Conservation (phyloP, 2,329 filamentous ascomycete genomes). For the Penicillium sp. region DNA sequence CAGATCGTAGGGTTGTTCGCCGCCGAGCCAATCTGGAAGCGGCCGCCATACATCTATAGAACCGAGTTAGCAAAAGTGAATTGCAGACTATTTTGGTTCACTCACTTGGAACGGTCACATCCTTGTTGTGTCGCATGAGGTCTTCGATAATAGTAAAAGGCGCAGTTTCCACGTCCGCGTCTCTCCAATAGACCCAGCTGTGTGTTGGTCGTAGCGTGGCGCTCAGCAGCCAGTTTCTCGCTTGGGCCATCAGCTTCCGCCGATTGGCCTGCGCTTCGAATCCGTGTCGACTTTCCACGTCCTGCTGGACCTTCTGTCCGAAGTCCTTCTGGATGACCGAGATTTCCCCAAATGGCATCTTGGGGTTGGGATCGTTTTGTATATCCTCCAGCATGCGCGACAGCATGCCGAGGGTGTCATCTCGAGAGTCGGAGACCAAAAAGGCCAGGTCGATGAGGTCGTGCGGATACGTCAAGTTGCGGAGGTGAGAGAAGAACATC, state of each 20-base stretch:
- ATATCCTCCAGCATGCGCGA: conserved; percentile 73
- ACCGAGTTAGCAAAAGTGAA: conserved; percentile 17
- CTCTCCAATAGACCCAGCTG: conserved; percentile 99
- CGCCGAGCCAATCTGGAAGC: conserved; percentile 97
- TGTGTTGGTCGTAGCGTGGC: conserved; percentile 91
- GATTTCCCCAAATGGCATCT: conserved; percentile 88
- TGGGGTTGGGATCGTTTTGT: conserved; percentile 76
- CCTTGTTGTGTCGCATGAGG: conserved; percentile 97
- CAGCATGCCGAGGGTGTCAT: conserved; percentile 77
- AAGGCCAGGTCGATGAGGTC: conserved; percentile 96
- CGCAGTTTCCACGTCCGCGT: conserved; percentile 96
- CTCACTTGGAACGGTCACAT: conserved; percentile 97
- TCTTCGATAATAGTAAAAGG: conserved; percentile 97
- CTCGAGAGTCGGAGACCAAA: conserved; percentile 95
- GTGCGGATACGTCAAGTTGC: conserved; percentile 96
- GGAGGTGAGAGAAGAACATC: conserved; percentile 98
- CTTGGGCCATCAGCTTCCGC: conserved; percentile 96
- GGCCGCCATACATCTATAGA: conserved; percentile 88
- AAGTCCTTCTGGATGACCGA: conserved; percentile 99
- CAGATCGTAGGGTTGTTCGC: conserved; percentile 95
- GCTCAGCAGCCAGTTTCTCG: conserved; percentile 93
- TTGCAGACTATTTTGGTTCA: conserved; percentile 25
- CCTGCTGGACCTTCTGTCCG: conserved; percentile 95
- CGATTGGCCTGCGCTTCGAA: conserved; percentile 93
- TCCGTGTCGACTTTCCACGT: conserved; percentile 95